Base-by-base conservation (phyloP, 2,329 filamentous ascomycete species). In the Fusarium odoratissimum region DNA sequence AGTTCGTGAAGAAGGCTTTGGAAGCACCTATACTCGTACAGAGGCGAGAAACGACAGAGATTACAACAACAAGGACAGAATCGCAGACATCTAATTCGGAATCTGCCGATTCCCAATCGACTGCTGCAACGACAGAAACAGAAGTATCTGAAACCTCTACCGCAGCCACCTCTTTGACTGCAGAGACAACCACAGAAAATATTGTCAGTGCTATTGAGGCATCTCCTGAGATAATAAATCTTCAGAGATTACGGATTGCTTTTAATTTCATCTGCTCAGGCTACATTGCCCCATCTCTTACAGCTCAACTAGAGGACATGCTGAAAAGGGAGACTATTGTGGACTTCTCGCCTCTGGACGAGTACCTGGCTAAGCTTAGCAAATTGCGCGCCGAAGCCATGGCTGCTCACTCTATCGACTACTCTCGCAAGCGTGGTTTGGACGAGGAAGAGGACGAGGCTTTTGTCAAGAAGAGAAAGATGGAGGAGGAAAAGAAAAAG, bases 401-500 rank as follows among this genome's bases (percentile, higher is more conserved):
- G 10, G 90, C 92, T 3, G 85, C 93, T 6, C 89, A 94, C 59
- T 91, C 91, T 5, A 82, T 91, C 13, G 92, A 95, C 80, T 94
- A 92, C 79, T 90, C 92, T 7, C 87, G 91, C 25, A 95, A 95
- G 80, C 87, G 91, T 21, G 82, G 82, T 2, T 79, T 87, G 1
- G 91, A 94, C 67, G 93, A 94, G 40, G 91, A 94, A 37, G 89
- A 90, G 30, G 88, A 89, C 40, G 87, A 89, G 17, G 86, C 86
- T 17, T 84, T 91, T 6, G 90, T 90, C 6, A 97, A 96, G 89
- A 95, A 92, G 84, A 86, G 92, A 46, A 95, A 91, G 80, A 90
- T 92, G 83, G 95, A 97, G 56, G 95, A 97, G 69, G 95, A 97
- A 66, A 95, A 97, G 66, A 93, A 92, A 84, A 92, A 90, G 81